Base-by-base conservation (phyloP, 2,329 filamentous ascomycete species). In the Alternaria atra region DNA sequence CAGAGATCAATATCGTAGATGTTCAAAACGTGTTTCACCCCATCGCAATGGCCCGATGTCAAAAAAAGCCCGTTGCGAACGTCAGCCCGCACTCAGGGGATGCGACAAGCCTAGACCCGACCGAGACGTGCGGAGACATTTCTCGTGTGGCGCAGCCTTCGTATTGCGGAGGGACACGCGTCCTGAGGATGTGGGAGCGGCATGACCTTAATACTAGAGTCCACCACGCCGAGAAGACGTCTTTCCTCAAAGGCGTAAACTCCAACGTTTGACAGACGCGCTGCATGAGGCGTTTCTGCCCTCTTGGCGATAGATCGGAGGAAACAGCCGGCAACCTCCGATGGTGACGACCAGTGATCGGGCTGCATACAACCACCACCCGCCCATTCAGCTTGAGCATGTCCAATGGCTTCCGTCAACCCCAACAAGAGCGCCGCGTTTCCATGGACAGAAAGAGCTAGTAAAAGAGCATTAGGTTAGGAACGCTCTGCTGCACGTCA, bases 21-120 rank as follows among this genome's bases (percentile, higher is more conserved):
- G 35, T 5, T 23, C 23, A 46, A 6, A 40, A 23, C 23, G 30
- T 47, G 50, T 34, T 46, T 61, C 44, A 61, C 46, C 50, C 54
- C 57, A 61, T 63, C 27, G 58, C 50, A 23, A 32, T 56, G 29
- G 34, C 35, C 46, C 40, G 32, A 32, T 51, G 35, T 55, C 44
- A 43, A 43, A 50, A 34, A 42, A 46, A 35, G 40, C 30, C 42
- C 52, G 52, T 54, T 51, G 55, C 10, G 20, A 53, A 35, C 40
- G 47, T 50, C 40, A 40, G 37, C 50, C 39, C 44, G 39, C 42
- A 39, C 34, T 65, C 60, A 65, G 62, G 62, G 46, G 62, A 61
- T 61, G 58, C 54, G 51, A 52, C 35, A 27, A 43, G 61, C 43
- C 54, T 58, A 64, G 58, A 27, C 61, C 61, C 46, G 29, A 20